Evolutionary conservation across 345 rosid genomes (phyloP).

Genomic region (Gossypioides kirkii): DNA sequence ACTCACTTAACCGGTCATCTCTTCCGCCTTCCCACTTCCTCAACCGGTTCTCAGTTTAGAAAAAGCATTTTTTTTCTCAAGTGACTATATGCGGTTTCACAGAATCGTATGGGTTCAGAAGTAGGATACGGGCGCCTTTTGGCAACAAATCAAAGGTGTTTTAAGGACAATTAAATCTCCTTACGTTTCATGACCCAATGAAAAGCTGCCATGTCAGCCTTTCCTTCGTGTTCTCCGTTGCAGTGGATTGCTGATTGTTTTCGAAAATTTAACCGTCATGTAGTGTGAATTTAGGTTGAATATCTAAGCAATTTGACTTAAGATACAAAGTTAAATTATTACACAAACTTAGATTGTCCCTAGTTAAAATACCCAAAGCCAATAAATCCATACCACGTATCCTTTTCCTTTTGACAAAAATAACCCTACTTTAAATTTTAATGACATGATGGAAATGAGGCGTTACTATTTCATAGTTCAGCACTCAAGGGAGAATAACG

Average conservation of each 20-base stretch:
- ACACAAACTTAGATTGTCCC: conserved; percentile 15
- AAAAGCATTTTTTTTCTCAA: not conserved
- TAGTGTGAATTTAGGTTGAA: conserved; percentile 60
- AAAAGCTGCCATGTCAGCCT: conserved; percentile 25
- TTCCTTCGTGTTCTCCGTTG: not conserved
- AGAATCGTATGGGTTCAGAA: not conserved
- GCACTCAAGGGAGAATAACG: not conserved
- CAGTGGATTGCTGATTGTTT: not conserved
- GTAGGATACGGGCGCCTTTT: not conserved
- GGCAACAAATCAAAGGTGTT: conserved; percentile 4
- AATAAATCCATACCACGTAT: conserved; percentile 22
- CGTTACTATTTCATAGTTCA: conserved; percentile 20
- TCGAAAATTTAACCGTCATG: conserved; percentile 29
- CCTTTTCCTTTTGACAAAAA: not conserved
- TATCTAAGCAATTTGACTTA: conserved; percentile 54
- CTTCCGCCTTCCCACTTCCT: conserved; percentile 32
- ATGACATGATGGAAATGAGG: conserved; percentile 6
- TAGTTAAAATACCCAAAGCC: not conserved
- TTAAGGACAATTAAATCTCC: conserved; percentile 8
- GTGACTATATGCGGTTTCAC: conserved; percentile 16
- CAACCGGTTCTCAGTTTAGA: conserved; percentile 29
- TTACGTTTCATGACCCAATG: conserved; percentile 9
- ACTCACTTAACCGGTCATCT: not conserved
- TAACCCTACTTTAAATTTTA: not conserved
- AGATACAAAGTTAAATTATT: conserved; percentile 24